These are phyloP conservation scores for Earliella scabrosa DNA, from an alignment of 1,284 basidiomycete species.

Conservation along the genomic window DNA sequence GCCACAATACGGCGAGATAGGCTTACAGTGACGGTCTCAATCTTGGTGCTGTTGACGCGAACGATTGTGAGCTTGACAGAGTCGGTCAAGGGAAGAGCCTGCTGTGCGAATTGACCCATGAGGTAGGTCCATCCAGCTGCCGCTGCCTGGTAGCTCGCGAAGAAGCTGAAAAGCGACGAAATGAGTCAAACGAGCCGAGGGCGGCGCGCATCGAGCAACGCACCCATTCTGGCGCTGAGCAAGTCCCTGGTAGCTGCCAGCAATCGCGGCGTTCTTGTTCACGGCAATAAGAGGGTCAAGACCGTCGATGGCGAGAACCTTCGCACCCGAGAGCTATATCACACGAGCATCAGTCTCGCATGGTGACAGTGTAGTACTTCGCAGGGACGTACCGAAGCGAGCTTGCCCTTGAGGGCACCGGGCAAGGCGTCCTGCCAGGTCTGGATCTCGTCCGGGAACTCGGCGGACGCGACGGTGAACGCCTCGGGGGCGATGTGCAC, in stretches of 20 bases:
- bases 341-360: not conserved
- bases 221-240: slow-evolving; percentile 54
- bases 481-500: slow-evolving; percentile 65
- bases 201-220: not conserved
- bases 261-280: slow-evolving; percentile 51
- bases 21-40: slow-evolving; percentile 50
- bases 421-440: slow-evolving; percentile 62
- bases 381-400: slow-evolving; percentile 43
- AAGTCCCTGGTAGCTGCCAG: slow-evolving; percentile 47
- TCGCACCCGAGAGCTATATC: slow-evolving; percentile 58
- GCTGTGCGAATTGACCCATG: slow-evolving; percentile 66
- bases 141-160: slow-evolving; percentile 42
- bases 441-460: slow-evolving; percentile 56
- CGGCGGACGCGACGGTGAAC: slow-evolving; percentile 52
- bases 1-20: not conserved
- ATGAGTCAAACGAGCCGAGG: not conserved
- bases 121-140: slow-evolving; percentile 56
- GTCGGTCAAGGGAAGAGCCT: slow-evolving; percentile 57
- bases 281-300: slow-evolving; percentile 57
- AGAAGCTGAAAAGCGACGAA: slow-evolving; percentile 43
- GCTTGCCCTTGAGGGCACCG: slow-evolving; percentile 48
- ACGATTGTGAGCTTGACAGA: slow-evolving; percentile 53
- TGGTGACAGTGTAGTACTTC: too few relatives aligned
- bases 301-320: slow-evolving; percentile 57
- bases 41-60: slow-evolving; percentile 42